A percentile compares a stretch with the other conserved stretches of the same genome.
Conservation (phyloP, 2,329 filamentous ascomycete species). For the Aureobasidium melanogenum region DNA sequence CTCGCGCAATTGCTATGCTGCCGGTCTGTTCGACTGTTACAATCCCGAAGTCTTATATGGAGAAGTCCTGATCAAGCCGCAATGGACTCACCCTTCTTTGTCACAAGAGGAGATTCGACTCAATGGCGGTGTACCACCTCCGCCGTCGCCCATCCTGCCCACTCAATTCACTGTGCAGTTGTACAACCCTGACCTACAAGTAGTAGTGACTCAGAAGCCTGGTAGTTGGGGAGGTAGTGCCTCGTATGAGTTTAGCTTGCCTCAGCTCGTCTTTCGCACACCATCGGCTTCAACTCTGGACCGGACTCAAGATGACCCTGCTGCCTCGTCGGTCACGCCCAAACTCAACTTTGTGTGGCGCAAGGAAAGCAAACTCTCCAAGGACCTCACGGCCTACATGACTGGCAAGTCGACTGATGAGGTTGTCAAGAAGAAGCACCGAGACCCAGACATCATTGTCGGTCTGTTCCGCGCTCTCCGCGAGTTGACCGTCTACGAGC, state of each 20-base stretch:
- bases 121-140: constrained; percentile 55
- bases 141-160: constrained; percentile 64
- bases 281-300: constrained; percentile 75
- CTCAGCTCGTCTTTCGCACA: constrained; percentile 70
- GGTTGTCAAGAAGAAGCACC: constrained; percentile 63
- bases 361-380: constrained; percentile 74
- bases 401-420: constrained; percentile 62
- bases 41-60: constrained; percentile 75
- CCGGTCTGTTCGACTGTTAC: constrained; percentile 75
- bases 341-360: constrained; percentile 83
- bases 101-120: constrained; percentile 71
- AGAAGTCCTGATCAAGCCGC: constrained; percentile 74
- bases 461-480: constrained; percentile 70
- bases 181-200: constrained; percentile 85
- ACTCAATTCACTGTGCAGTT: constrained; percentile 75
- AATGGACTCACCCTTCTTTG: constrained; percentile 75
- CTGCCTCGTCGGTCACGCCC: constrained; percentile 46
- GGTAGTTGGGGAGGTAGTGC: constrained; percentile 73
- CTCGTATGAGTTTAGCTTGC: constrained; percentile 88
- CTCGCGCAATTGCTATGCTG: constrained; percentile 76
- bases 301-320: constrained; percentile 55
- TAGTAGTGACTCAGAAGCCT: constrained; percentile 60
- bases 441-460: constrained; percentile 93
- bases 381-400: constrained; percentile 82
- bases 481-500: constrained; percentile 84